Conservation (phyloP, 139 green algal species). For the Protoeuglena noctilucae region DNA sequence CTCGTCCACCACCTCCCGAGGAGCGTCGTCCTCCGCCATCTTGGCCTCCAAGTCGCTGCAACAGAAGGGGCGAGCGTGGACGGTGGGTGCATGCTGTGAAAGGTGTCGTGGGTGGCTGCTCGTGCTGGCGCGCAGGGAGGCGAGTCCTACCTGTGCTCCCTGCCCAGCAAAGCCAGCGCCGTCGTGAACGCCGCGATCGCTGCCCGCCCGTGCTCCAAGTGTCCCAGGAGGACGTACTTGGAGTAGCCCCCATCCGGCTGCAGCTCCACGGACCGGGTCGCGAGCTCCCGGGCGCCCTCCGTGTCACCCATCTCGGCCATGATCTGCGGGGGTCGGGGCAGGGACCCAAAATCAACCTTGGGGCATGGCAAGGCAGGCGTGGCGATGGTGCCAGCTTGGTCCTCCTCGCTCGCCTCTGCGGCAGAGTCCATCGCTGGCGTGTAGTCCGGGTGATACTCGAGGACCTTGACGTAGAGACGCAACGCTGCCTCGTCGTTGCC, state of each 20-base stretch:
- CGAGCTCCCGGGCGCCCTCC: conserved; percentile 8
- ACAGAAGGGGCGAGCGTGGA: no score
- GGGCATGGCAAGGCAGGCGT: no score
- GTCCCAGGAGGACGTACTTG: conserved; percentile 13
- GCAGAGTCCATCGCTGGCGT: conserved; percentile 6
- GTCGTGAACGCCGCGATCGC: conserved; percentile 7
- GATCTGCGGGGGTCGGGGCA: no score
- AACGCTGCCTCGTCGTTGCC: conserved; percentile 5
- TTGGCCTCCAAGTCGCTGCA: no score
- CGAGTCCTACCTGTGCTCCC: no score
- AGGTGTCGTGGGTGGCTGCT: no score
- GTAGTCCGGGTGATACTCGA: conserved; percentile 9
- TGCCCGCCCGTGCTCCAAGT: conserved; percentile 5
- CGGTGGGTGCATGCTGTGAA: no score
- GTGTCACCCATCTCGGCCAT: conserved; percentile 7
- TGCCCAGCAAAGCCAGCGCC: conserved; percentile 8
- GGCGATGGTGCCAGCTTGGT: no score
- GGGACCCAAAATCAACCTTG: no score
- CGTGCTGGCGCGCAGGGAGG: no score
- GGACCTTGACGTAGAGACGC: conserved; percentile 7
- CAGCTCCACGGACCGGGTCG: conserved; percentile 5
- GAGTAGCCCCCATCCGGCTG: not conserved
- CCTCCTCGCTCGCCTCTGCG: no score
- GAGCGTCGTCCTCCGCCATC: not conserved
- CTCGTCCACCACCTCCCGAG: not conserved